Evolutionary conservation across 805 yeast genomes (phyloP).

Genomic region (Suhomyces sp.): DNA sequence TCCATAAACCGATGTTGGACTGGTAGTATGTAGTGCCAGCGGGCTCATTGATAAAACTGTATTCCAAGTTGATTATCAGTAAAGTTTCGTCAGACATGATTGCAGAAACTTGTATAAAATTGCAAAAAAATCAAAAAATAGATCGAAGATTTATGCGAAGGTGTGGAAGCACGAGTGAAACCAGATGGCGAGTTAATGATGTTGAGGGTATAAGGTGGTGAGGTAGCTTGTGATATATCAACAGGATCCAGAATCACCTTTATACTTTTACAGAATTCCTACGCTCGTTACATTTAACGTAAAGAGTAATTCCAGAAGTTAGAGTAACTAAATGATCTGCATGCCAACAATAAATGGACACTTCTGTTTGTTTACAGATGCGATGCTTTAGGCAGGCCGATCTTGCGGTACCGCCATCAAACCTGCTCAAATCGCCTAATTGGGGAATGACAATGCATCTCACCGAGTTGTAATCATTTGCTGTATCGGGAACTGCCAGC

Average conservation of each 20-base stretch:
- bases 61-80: conserved; percentile 27
- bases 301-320: conserved; percentile 1
- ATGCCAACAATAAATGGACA: neutral
- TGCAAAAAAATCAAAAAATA: neutral
- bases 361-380: conserved; percentile 2
- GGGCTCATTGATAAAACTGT: conserved; percentile 23
- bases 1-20: conserved; percentile 37
- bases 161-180: neutral
- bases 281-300: neutral
- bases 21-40: conserved; percentile 17
- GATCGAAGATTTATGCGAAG: neutral
- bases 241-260: neutral
- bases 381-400: neutral
- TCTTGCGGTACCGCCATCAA: neutral
- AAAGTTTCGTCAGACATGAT: conserved; percentile 10
- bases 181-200: neutral
- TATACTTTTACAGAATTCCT: neutral
- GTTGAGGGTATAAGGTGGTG: neutral
- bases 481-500: neutral
- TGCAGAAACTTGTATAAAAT: neutral
- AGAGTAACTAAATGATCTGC: neutral
- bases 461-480: conserved; percentile 1
- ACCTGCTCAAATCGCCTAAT: neutral
- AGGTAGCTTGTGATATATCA: neutral
- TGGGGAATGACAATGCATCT: neutral